A percentile compares a stretch with the other conserved stretches of the same genome.
Evolutionary conservation across 1,139 yeast genomes (phyloP).

Genomic region (Hemisphaericaspora xylanilytica): DNA sequence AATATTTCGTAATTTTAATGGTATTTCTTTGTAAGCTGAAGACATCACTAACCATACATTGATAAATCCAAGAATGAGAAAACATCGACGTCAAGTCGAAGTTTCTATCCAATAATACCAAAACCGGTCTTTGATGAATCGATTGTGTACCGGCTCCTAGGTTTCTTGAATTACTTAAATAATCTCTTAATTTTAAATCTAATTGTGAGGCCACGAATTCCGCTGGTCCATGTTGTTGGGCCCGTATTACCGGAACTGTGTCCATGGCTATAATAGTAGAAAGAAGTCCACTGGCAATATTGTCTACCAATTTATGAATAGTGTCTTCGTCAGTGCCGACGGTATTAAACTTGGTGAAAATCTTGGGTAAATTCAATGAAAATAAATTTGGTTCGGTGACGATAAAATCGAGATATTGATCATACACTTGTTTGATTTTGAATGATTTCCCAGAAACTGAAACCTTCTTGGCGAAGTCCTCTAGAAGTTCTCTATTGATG

Average conservation of each 20-base stretch:
- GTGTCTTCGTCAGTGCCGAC: constrained; percentile 72
- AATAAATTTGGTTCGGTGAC: constrained; percentile 93
- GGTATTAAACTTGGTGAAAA: constrained; percentile 67
- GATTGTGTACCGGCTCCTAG: constrained; percentile 21
- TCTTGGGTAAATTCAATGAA: constrained; percentile 65
- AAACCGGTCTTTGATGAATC: constrained; percentile 62
- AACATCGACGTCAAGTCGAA: constrained; percentile 92
- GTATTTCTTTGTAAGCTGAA: constrained; percentile 78
- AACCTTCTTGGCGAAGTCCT: constrained; percentile 83
- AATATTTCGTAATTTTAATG: constrained; percentile 42
- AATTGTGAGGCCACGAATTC: constrained; percentile 87
- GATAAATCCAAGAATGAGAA: constrained; percentile 96
- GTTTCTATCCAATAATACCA: constrained; percentile 81
- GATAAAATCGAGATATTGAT: constrained; percentile 86
- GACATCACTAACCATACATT: constrained; percentile 92
- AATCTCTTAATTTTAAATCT: constrained; percentile 79
- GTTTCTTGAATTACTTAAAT: constrained; percentile 65
- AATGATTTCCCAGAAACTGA: constrained; percentile 66
- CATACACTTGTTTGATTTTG: constrained; percentile 82
- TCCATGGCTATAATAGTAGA: constrained; percentile 77
- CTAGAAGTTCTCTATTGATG: constrained; percentile 73
- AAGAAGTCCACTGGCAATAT: constrained; percentile 75
- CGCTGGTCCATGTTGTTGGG: constrained; percentile 93
- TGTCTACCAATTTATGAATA: constrained; percentile 66
- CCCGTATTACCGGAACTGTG: constrained; percentile 82